Evolutionary conservation across 2,329 filamentous ascomycete species (phyloP).

Genomic region (Colletotrichum spaethianum): DNA sequence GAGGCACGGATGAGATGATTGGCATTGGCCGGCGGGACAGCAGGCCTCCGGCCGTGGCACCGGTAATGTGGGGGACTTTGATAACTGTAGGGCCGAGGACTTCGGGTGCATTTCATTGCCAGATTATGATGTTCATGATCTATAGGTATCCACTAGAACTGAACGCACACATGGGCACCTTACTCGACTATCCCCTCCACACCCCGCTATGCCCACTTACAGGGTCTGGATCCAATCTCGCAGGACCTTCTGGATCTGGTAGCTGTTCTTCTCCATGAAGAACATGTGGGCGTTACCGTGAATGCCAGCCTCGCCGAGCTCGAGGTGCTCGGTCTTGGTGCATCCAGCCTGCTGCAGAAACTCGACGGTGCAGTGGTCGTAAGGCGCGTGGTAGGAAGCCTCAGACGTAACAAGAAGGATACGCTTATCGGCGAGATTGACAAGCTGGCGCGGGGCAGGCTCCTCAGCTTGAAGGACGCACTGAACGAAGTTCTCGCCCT

Average conservation of each 20-base stretch:
- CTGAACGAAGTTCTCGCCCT: conserved; percentile 43
- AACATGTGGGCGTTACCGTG: conserved; percentile 64
- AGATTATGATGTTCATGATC: conserved; percentile 26
- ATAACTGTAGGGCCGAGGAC: background rate
- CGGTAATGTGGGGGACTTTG: background rate
- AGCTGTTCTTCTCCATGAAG: conserved; percentile 64
- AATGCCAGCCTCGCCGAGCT: conserved; percentile 55
- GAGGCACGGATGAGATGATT: background rate
- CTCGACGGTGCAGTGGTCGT: conserved; percentile 59
- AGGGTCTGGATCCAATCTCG: conserved; percentile 44
- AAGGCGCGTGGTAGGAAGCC: conserved; percentile 61
- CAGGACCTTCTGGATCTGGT: conserved; percentile 50
- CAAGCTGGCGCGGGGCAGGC: conserved; percentile 52
- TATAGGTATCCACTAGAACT: conserved; percentile 29
- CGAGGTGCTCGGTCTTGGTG: conserved; percentile 50
- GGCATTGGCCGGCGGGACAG: no score
- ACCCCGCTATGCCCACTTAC: conserved; percentile 11
- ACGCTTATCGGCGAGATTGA: conserved; percentile 52
- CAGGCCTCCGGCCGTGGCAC: background rate
- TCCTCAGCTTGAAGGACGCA: conserved; percentile 54
- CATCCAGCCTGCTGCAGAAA: conserved; percentile 61
- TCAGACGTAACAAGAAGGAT: conserved; percentile 58
- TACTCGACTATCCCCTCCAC: background rate
- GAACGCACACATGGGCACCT: conserved; percentile 12
- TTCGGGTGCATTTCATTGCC: background rate